phyloP scores from a whole-genome alignment of 805 yeast genomes.

The Ogataea ganodermae region DNA sequence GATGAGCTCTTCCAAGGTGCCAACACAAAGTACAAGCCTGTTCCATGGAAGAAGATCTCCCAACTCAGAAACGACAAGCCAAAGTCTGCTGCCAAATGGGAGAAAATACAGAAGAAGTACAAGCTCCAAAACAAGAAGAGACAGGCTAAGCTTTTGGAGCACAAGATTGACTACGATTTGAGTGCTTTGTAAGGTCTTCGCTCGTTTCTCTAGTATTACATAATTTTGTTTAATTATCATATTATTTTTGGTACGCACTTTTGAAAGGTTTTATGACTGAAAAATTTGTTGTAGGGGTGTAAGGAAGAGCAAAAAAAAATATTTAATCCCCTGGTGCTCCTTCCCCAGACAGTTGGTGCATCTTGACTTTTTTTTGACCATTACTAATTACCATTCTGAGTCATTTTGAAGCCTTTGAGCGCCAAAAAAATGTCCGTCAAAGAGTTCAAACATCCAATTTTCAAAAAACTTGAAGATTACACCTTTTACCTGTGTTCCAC shows the following conservation, averaged over 20 bases:
- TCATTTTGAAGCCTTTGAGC: no score
- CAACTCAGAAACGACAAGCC: slow-evolving; percentile 56
- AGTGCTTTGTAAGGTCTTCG: slow-evolving; percentile 19
- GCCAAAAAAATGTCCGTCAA: slow-evolving; percentile 10
- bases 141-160: slow-evolving; percentile 49
- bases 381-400: neutral
- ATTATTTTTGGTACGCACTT: slow-evolving; percentile 6
- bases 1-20: slow-evolving; percentile 61
- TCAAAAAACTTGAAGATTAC: slow-evolving; percentile 25
- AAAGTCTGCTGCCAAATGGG: slow-evolving; percentile 59
- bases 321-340: no score
- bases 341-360: neutral
- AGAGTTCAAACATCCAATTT: slow-evolving; percentile 36
- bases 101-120: slow-evolving; percentile 49
- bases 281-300: slow-evolving; percentile 4
- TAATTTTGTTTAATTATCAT: slow-evolving; percentile 7
- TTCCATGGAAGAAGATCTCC: slow-evolving; percentile 61
- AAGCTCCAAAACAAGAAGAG: slow-evolving; percentile 45
- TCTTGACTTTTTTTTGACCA: neutral
- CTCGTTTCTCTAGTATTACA: neutral
- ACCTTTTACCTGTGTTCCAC: slow-evolving; percentile 73
- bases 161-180: slow-evolving; percentile 58
- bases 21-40: slow-evolving; percentile 52
- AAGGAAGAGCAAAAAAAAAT: neutral
- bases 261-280: neutral